phyloP scores from a whole-genome alignment of 805 yeast genomes.

The Nakazawaea ishiwadae region DNA sequence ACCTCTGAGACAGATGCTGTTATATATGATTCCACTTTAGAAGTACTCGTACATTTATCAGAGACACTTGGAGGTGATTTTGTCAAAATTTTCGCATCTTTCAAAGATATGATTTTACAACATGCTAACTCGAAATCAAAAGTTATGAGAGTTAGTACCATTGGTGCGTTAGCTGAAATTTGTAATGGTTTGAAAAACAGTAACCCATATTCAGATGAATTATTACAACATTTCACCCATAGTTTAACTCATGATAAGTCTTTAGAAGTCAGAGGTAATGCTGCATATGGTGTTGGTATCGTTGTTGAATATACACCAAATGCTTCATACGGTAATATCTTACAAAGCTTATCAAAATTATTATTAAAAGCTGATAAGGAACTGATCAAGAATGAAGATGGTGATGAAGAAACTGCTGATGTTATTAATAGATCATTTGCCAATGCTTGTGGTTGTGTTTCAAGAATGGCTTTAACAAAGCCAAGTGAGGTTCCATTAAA shows the following conservation, averaged over 20 bases:
- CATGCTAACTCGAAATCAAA: conserved; percentile 59
- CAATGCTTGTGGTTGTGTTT: conserved; percentile 96
- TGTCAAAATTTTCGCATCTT: conserved; percentile 59
- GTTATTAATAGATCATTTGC: conserved; percentile 81
- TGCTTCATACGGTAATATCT: conserved; percentile 59
- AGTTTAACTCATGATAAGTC: conserved; percentile 73
- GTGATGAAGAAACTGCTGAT: conserved; percentile 75
- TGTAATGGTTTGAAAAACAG: conserved; percentile 63
- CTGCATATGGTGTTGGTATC: conserved; percentile 94
- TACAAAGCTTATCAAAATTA: conserved; percentile 64
- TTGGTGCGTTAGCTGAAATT: conserved; percentile 91
- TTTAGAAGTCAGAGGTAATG: conserved; percentile 86
- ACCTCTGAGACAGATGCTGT: conserved; percentile 61
- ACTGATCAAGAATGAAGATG: conserved; percentile 51
- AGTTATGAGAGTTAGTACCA: conserved; percentile 67
- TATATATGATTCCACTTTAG: conserved; percentile 79
- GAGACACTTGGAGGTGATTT: conserved; percentile 78
- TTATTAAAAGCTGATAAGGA: conserved; percentile 77
- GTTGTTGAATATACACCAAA: conserved; percentile 47
- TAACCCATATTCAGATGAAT: conserved; percentile 64
- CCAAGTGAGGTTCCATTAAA: conserved; percentile 70
- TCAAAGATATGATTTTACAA: conserved; percentile 57
- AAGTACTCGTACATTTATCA: conserved; percentile 75
- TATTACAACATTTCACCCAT: conserved; percentile 64
- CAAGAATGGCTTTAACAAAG: conserved; percentile 79